Evolutionary conservation across 164 flowering plant species (phyloP), one percentile per base, ranked within the genome.

Genomic region (Dillenia turbinata): DNA sequence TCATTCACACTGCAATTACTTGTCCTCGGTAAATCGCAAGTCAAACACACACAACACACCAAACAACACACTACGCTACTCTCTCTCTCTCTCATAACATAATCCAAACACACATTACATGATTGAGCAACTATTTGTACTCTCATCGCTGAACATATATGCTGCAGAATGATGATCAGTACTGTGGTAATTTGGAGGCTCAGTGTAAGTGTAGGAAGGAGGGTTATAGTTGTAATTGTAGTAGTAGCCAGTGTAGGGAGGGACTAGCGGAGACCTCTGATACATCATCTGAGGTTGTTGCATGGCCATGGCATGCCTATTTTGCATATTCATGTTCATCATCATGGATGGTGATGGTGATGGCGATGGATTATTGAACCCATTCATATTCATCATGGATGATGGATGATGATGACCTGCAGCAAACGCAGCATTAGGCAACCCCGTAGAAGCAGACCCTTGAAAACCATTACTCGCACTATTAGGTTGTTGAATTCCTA

Each of bases 201-300:
- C 72, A 49, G 63, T 40, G 60, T 72, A 68, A n/a, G 47, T 13
- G 54, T 65, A 63, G 0, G 78, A 68, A 59, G 58, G 14, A 16
- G 74, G 69, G 56, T 16, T 24, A 13, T 63, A 66, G 40, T 49
- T 46, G 60, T 76, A 69, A 43, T 70, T 65, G 26, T 77, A 78
- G 66, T 79, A 81, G 56, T 78, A 83, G 11, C 88, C 84, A 19
- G 84, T 86, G 68, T 17, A 72, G 0, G 88, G 77, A 47, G 86
- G 82, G 17, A 75, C 58, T 11, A 59, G 47, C 3, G 88, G 87
- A 9, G 92, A 69, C 59, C 81, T 80, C 16, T 86, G 73, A 58
- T 86, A 85, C 92, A 86, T 83, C 89, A 88, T 79, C 73, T 86
- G 94, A 2, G 82, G 79, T 46, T 73, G 81, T 44, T 77, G 75